Conservation (phyloP, 768 basidiomycete species). For the Boletus tomentosulus region DNA sequence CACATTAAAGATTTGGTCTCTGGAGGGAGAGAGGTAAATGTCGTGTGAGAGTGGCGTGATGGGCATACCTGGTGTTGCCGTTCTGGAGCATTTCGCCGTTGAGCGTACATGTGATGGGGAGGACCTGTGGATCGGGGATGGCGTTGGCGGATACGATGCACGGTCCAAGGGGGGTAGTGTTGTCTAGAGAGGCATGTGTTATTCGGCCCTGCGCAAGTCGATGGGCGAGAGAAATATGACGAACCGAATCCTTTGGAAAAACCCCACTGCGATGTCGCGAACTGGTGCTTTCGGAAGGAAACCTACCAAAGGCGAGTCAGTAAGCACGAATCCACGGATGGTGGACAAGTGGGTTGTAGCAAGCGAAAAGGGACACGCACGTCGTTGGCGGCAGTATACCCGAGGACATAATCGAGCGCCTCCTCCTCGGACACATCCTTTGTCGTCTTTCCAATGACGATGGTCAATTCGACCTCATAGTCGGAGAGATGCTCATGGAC, state of each 20-base stretch:
- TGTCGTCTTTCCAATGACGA: conserved; percentile 79
- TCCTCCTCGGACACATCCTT: conserved; percentile 78
- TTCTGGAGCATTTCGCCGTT: conserved; percentile 72
- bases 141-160: conserved; percentile 65
- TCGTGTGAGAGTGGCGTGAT: too few relatives aligned
- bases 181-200: conserved; percentile 14
- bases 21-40: conserved; percentile 24
- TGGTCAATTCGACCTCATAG: conserved; percentile 77
- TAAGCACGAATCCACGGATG: neutral
- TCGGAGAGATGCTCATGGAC: conserved; percentile 68
- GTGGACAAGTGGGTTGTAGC: neutral
- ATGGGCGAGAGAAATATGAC: conserved; percentile 7
- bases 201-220: neutral
- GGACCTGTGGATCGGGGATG: conserved; percentile 61
- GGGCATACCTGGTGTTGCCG: conserved; percentile 63
- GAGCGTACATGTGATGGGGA: conserved; percentile 58
- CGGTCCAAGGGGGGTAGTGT: conserved; percentile 68
- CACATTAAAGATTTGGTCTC: conserved; percentile 79
- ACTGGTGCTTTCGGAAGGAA: conserved; percentile 80
- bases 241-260: conserved; percentile 85
- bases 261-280: conserved; percentile 79
- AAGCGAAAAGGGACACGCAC: conserved; percentile 33
- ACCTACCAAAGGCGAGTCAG: conserved; percentile 29
- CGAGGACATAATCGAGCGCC: conserved; percentile 83
- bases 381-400: conserved; percentile 78